These are phyloP conservation scores for Fraxinus pennsylvanica DNA, from an alignment of 257 asterid species.

Conservation along the genomic window DNA sequence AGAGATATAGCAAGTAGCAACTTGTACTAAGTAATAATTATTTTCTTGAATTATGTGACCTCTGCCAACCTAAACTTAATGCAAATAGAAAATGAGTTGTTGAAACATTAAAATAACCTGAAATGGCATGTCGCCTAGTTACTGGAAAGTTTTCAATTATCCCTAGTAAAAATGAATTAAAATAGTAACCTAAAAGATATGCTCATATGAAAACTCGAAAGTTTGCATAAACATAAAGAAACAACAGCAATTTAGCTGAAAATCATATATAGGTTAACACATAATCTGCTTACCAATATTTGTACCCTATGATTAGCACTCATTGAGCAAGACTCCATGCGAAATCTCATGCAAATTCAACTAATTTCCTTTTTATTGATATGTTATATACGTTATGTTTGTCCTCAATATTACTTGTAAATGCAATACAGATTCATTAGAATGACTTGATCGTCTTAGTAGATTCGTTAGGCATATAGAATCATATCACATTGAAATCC, in stretches of 20 bases:
- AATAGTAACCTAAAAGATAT: background rate
- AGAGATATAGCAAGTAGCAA: background rate
- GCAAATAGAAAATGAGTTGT: slow-evolving; percentile 22
- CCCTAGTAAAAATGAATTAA: background rate
- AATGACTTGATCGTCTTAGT: no score
- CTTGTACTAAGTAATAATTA: background rate
- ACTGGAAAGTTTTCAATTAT: background rate
- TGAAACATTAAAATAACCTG: slow-evolving; percentile 24
- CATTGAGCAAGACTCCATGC: background rate
- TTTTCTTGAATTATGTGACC: slow-evolving; percentile 26
- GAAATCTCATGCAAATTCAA: background rate
- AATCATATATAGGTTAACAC: background rate
- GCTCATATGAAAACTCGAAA: background rate
- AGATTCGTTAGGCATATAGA: background rate
- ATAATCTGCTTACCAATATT: background rate
- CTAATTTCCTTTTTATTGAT: background rate
- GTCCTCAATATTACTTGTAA: no score
- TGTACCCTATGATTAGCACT: background rate
- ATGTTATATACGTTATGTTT: no score
- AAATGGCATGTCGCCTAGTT: background rate
- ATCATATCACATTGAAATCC: background rate
- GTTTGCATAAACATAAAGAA: background rate
- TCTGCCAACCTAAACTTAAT: slow-evolving; percentile 22
- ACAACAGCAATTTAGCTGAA: background rate
- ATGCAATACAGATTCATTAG: no score